Base-by-base conservation (phyloP, 495 filamentous ascomycete genomes). In the Thozetella sp. region DNA sequence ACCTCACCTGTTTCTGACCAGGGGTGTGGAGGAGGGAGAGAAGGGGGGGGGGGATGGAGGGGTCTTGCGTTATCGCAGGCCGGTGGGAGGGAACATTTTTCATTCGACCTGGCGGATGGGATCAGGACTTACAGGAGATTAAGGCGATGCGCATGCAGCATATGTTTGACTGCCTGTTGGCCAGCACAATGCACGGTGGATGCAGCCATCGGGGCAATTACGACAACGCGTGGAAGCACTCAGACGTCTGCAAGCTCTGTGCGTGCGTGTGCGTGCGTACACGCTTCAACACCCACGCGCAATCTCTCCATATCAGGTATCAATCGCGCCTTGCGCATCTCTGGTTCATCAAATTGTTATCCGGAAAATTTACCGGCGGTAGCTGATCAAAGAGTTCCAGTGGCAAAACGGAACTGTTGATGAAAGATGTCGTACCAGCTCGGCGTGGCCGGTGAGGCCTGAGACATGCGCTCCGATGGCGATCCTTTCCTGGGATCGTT, bases 101-200 rank as follows among this genome's bases (percentile, higher is more conserved):
- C 43, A 13, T 48, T 48, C 10, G 43, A 13, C 9, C 43, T 48
- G 9, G 43, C n/a, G 4, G 43, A 20, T 48, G 43, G 20, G 43
- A 48, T 48, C 43, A 48, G 20, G 43, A n/a, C n/a, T n/a, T 48
- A n/a, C 43, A 48, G 43, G 43, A 48, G 43, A 48, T 48, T 48
- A 48, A 48, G 43, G 43, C 43, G 10, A n/a, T 19, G n/a, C 43
- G 43, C 43, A 48, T 48, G 43, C 43, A 15, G 43, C n/a, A 48
- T n/a, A n/a, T 3, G 9, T 48, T 9, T 20, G 43, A 48, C 9
- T 20, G 9, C n/a, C 43, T 15, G 43, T 48, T 48, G 10, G 43
- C 9, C 43, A 11, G 20, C 10, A 19, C n/a, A 4, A n/a, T 48
- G 43, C 43, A 19, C 20, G n/a, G 43, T 13, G 43, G 43, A 48